These are phyloP conservation scores for Pogostemon cablin DNA, from an alignment of 257 asterid species.

Conservation along the genomic window DNA sequence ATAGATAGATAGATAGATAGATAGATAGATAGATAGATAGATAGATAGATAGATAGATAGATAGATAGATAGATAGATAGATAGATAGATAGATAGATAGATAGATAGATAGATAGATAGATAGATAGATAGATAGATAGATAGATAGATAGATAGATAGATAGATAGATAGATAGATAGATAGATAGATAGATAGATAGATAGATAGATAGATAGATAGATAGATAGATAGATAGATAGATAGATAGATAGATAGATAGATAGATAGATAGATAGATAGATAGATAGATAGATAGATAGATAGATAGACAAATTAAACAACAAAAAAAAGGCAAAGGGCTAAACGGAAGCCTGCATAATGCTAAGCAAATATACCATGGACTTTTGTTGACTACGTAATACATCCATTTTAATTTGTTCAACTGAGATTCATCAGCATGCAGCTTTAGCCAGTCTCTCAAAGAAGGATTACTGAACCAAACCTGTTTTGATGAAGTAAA, in stretches of 20 bases:
- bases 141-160: conserved; percentile 18
- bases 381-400: conserved; percentile 78
- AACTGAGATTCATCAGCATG: conserved; percentile 66
- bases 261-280: conserved; percentile 18
- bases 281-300: conserved; percentile 12
- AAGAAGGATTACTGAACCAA: conserved; percentile 86
- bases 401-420: conserved; percentile 79
- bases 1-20: conserved; percentile 18
- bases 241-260: conserved; percentile 18
- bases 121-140: conserved; percentile 18
- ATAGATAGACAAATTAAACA: neutral
- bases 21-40: conserved; percentile 18
- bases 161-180: conserved; percentile 18
- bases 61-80: conserved; percentile 18
- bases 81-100: conserved; percentile 18
- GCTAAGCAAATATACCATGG: conserved; percentile 72
- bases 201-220: conserved; percentile 18
- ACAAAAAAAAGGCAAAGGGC: neutral
- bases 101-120: conserved; percentile 18
- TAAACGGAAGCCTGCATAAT: neutral
- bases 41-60: conserved; percentile 18
- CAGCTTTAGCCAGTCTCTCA: conserved; percentile 83
- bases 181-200: conserved; percentile 18
- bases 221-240: conserved; percentile 18
- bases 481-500: conserved; percentile 52